These are phyloP conservation scores for Mycena galericulata DNA, from an alignment of 768 basidiomycete species.

Conservation along the genomic window DNA sequence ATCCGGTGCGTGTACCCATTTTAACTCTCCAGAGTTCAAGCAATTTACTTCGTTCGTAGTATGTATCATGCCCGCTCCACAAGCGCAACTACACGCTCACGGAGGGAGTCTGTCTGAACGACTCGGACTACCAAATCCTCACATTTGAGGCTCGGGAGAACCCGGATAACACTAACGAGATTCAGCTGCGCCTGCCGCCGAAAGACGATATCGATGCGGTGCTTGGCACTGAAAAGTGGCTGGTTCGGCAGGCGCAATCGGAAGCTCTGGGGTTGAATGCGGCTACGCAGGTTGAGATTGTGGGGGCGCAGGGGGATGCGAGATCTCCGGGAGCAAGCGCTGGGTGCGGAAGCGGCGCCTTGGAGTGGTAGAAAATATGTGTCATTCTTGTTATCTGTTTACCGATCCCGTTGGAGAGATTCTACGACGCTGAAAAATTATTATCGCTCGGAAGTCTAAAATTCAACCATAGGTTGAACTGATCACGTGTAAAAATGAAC, in stretches of 20 bases:
- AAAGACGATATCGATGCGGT: slow-evolving; percentile 66
- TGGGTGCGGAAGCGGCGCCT: slow-evolving; percentile 23
- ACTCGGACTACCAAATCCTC: slow-evolving; percentile 68
- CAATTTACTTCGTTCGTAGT: slow-evolving; percentile 37
- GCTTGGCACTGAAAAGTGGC: slow-evolving; percentile 76
- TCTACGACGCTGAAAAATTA: no score
- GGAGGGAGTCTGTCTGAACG: slow-evolving; percentile 69
- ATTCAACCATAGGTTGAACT: neutral
- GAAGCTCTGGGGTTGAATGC: slow-evolving; percentile 49
- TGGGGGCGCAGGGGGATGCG: slow-evolving; percentile 30
- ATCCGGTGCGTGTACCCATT: slow-evolving; percentile 55
- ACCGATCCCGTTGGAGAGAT: no score
- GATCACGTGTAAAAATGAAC: neutral
- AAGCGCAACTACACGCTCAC: slow-evolving; percentile 73
- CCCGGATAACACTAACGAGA: slow-evolving; percentile 42
- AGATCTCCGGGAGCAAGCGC: no score
- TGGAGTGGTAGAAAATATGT: slow-evolving; percentile 40
- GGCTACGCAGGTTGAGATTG: slow-evolving; percentile 48
- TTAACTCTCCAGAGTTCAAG: neutral
- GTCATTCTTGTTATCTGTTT: no score
- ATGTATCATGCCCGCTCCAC: slow-evolving; percentile 67
- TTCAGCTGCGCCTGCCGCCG: slow-evolving; percentile 66
- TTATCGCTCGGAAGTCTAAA: neutral
- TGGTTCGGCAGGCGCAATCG: slow-evolving; percentile 64
- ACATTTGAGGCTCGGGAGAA: slow-evolving; percentile 69